Conservation (phyloP, 2,329 filamentous ascomycete genomes). For the Cordyceps farinosa region DNA sequence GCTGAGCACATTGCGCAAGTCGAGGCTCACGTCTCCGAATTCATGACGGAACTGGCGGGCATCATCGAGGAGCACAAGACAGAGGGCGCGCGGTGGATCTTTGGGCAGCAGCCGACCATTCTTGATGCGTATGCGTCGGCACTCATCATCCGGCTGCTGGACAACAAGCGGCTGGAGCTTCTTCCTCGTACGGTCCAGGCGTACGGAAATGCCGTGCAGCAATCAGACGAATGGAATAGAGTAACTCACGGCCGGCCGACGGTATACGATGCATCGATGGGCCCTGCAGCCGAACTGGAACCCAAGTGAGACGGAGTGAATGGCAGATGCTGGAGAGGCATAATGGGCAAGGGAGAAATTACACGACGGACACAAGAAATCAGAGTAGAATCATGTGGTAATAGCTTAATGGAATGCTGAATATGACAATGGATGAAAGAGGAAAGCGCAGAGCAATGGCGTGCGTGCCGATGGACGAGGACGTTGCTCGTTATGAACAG, state of each 20-base stretch:
- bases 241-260: slow-evolving; percentile 27
- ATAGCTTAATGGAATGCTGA: neutral
- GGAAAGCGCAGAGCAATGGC: neutral
- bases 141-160: slow-evolving; percentile 25
- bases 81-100: slow-evolving; percentile 25
- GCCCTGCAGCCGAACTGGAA: slow-evolving; percentile 23
- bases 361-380: neutral
- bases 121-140: slow-evolving; percentile 28
- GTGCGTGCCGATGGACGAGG: neutral
- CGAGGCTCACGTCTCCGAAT: slow-evolving; percentile 23
- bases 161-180: slow-evolving; percentile 26
- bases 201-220: slow-evolving; percentile 23
- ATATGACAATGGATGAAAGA: neutral
- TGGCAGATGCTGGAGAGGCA: neutral
- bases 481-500: too few relatives aligned
- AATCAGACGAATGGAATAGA: slow-evolving; percentile 27
- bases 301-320: slow-evolving; percentile 18
- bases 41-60: slow-evolving; percentile 24
- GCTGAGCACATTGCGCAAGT: slow-evolving; percentile 25
- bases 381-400: neutral
- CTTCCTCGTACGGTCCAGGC: slow-evolving; percentile 22
- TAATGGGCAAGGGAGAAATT: neutral
- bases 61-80: slow-evolving; percentile 19
- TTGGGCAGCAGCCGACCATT: slow-evolving; percentile 29
- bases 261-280: slow-evolving; percentile 24